Evolutionary conservation across 2,329 filamentous ascomycete species (phyloP), one percentile per base, ranked within the genome.

Genomic region (Rhexocercosporidium sp.): DNA sequence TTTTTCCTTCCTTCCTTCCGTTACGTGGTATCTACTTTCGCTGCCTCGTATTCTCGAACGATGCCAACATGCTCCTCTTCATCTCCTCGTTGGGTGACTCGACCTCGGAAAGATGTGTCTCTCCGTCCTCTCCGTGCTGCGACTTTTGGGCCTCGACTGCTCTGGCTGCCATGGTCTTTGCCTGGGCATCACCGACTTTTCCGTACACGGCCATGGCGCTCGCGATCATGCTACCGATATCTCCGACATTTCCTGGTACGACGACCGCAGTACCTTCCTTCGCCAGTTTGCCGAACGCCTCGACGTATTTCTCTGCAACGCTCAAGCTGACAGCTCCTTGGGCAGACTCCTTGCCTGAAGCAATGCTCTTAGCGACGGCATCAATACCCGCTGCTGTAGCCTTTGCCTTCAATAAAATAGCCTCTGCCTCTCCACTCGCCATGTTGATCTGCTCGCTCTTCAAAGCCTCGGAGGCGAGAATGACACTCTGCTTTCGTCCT

Each of bases 231-330:
- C 93, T 89, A 64, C 93, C 91, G 74, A 99, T 94, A 78, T 99
- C 96, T 68, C 96, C 96, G 44, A 99, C 93, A 76, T 99, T 98
- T 12, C 96, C 96, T 0, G 96, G 96, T 16, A 99, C 94, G 22
- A 99, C 93, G 31, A 99, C 91, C 4, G 94, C 92, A 3, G 96
- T 99, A 74, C 96, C 93, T 83, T 99, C 94, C 82, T 95, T 96
- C 60, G 96, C 96, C 73, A 99, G 84, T 77, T 94, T 93, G 73
- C 87, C 90, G 77, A 98, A 99, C 3, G 96, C 96, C 54, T 96
- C 95, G 62, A 99, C 96, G 75, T 99, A 99, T 81, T 97, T 97
- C 86, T 99, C 96, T 0, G 96, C 96, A 9, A 99, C 93, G 16
- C 87, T 92, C 69, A 99, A 81, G 75, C 92, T 94, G 53, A 99